These are phyloP conservation scores for Tolypocladium amazonense DNA, from an alignment of 2,329 filamentous ascomycete species.

Conservation along the genomic window DNA sequence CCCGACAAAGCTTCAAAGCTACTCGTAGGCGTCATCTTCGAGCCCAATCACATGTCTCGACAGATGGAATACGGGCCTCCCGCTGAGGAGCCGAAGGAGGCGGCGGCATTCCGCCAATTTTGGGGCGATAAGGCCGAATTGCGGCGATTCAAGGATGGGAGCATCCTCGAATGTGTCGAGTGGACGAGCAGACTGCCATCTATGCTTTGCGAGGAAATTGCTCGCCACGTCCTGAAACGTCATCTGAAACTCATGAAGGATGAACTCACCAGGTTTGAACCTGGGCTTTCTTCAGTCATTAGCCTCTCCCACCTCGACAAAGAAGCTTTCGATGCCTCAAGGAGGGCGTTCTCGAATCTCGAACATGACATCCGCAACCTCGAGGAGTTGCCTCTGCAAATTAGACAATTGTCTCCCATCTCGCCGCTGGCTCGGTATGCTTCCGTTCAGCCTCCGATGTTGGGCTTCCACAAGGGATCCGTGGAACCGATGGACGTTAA, in stretches of 20 bases:
- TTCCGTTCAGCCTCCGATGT: constrained; percentile 36
- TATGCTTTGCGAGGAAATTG: constrained; percentile 70
- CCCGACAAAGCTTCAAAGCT: constrained; percentile 27
- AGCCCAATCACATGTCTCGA: constrained; percentile 61
- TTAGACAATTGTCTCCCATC: constrained; percentile 68
- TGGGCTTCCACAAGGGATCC: constrained; percentile 32
- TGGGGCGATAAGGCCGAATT: constrained; percentile 94
- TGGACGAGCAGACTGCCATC: constrained; percentile 59
- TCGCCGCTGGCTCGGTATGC: constrained; percentile 65
- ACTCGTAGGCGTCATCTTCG: constrained; percentile 58
- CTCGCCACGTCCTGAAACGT: constrained; percentile 56
- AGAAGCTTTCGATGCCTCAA: constrained; percentile 55
- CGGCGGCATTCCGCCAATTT: constrained; percentile 73
- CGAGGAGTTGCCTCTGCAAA: constrained; percentile 76
- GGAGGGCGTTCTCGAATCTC: constrained; percentile 59
- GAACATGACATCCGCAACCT: constrained; percentile 69
- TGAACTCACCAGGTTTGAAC: constrained; percentile 40
- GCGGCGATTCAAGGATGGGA: constrained; percentile 88
- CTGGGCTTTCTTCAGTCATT: constrained; percentile 39
- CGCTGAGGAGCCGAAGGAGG: constrained; percentile 76
- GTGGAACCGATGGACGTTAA: constrained; percentile 61
- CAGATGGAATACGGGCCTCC: constrained; percentile 80
- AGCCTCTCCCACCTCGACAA: constrained; percentile 35
- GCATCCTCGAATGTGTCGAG: constrained; percentile 82
- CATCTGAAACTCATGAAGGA: constrained; percentile 54